Conservation (phyloP, 2,329 filamentous ascomycete species). For the Talaromyces sp. region DNA sequence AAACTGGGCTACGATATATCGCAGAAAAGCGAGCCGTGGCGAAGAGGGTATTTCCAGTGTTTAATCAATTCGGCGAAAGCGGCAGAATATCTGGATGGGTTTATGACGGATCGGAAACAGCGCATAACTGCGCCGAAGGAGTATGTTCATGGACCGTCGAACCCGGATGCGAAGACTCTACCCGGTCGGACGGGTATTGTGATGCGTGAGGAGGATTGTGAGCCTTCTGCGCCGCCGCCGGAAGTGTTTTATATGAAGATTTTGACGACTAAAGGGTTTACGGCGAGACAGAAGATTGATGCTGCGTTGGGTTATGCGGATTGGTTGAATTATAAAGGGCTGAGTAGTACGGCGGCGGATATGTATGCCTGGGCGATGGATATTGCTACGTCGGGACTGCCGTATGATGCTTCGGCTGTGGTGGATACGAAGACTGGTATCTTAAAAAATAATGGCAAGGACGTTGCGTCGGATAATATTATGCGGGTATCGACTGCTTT, state of each 20-base stretch:
- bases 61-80: conserved; percentile 74
- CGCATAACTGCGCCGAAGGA: conserved; percentile 68
- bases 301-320: conserved; percentile 80
- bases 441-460: conserved; percentile 57
- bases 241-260: conserved; percentile 80
- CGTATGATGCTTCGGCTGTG: conserved; percentile 45
- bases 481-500: conserved; percentile 73
- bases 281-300: conserved; percentile 72
- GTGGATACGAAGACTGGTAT: conserved; percentile 64
- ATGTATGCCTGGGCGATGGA: conserved; percentile 75
- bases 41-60: conserved; percentile 78
- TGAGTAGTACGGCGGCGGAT: conserved; percentile 63
- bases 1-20: conserved; percentile 66
- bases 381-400: conserved; percentile 63
- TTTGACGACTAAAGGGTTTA: conserved; percentile 76
- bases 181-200: conserved; percentile 57
- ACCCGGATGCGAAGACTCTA: conserved; percentile 73
- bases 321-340: conserved; percentile 76
- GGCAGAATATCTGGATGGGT: conserved; percentile 78
- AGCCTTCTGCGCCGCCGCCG: conserved; percentile 65
- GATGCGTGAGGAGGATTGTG: conserved; percentile 73
- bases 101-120: conserved; percentile 67
- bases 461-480: conserved; percentile 68
- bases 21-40: conserved; percentile 77
- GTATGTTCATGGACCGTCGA: conserved; percentile 77